Evolutionary conservation across 164 flowering plant genomes (phyloP), one percentile per base, ranked within the genome.

Genomic region (Vitis rotundifolia): DNA sequence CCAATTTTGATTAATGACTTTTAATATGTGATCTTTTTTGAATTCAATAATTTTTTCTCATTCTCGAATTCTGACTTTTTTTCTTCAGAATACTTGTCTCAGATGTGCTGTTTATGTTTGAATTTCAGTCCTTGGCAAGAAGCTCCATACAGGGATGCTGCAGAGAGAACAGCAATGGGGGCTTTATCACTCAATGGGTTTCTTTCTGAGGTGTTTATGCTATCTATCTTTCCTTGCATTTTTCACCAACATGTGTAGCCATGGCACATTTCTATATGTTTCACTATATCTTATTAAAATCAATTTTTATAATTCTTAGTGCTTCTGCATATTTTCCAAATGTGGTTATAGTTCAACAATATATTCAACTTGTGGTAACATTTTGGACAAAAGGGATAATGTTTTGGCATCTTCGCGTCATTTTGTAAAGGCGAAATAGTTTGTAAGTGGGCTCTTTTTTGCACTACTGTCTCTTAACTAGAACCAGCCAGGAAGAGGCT

Each of bases 121-220:
- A 59, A 72, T 9, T 73, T n/a, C 71, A 91, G 93, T 81, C 99
- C 99, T 69, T 96, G 97, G 95, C 75, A 57, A 68, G 97, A 85
- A 68, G 81, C 84, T 69, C 91, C 93, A 14, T 96, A 88, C 65
- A 70, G 61, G 68, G 95, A 89, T 78, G 89, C 97, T 70, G 94
- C 91, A 0, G 89, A 86, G 76, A 92, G 71, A 83, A 91, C 87
- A 80, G 92, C 91, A 44, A 71, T 96, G 66, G 93, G 89, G 54
- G 95, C 94, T 28, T 62, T 96, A 58, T 81, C 98, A 12, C 77
- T 89, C 75, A 88, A 89, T 82, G 97, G 91, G 11, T 96, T 93
- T 72, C 77, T 96, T 67, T 91, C 99, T 18, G 68, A 82, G 98
- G 99, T 93, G 67, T 61, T 66, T 13, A 55, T 49, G 54, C 29